Percentiles rank a stretch among this genome's conserved stretches.
Conservation (phyloP, 345 rosid genomes). For the Euphorbia lathyris region DNA sequence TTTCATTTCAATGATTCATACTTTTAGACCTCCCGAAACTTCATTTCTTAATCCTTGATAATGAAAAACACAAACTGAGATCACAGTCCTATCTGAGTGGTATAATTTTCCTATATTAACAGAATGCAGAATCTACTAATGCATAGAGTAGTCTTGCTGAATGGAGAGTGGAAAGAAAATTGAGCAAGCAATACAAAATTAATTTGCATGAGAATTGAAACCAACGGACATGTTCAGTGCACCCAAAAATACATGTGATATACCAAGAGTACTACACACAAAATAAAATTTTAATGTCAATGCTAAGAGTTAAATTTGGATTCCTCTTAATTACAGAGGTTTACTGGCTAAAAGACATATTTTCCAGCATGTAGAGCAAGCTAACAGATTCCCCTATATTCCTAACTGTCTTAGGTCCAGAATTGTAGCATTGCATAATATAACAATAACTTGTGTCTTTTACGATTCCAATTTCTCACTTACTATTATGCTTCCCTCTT, state of each 20-base stretch:
- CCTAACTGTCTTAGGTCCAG: background rate
- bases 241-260: background rate
- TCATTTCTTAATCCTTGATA: background rate
- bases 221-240: background rate
- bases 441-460: background rate
- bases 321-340: background rate
- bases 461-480: background rate
- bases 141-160: background rate
- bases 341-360: background rate
- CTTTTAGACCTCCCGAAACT: background rate
- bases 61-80: background rate
- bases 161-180: background rate
- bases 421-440: background rate
- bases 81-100: background rate
- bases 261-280: background rate
- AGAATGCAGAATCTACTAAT: background rate
- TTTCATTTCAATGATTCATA: background rate
- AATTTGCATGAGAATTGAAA: background rate
- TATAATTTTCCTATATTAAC: background rate
- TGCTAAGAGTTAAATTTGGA: background rate
- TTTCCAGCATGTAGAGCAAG: background rate
- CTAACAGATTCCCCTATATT: background rate
- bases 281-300: background rate
- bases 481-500: background rate
- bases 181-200: background rate